A percentile compares a stretch with the other conserved stretches of the same genome.
These are phyloP conservation scores for Schizophyllum commune DNA, from an alignment of 1,284 basidiomycete species.

Conservation along the genomic window DNA sequence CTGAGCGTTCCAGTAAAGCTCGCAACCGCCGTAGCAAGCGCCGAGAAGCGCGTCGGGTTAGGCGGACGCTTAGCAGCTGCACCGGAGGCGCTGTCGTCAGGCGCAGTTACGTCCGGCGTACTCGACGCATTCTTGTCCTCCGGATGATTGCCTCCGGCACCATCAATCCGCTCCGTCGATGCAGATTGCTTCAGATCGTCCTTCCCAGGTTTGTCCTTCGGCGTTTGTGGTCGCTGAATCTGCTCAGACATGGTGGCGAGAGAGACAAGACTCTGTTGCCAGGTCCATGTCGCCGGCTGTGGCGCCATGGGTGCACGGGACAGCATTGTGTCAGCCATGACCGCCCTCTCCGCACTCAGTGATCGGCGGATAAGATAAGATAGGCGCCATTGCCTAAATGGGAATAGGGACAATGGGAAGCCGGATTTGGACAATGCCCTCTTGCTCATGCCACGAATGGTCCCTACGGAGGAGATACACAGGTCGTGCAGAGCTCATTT, in stretches of 20 bases:
- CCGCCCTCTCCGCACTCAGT: background rate
- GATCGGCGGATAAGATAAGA: background rate
- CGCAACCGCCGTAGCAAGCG: background rate
- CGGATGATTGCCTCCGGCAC: background rate
- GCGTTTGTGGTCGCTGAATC: background rate
- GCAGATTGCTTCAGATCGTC: background rate
- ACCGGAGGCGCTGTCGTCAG: background rate
- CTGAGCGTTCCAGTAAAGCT: slow-evolving; percentile 18
- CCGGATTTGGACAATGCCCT: background rate
- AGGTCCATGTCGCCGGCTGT: background rate
- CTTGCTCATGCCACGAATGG: background rate
- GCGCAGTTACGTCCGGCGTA: background rate
- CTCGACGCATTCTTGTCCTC: background rate
- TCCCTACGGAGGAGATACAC: too few relatives aligned
- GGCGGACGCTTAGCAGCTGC: background rate
- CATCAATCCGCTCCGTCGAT: background rate
- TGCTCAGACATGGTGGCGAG: background rate
- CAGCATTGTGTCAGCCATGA: background rate
- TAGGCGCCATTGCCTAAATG: background rate
- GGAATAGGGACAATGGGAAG: background rate
- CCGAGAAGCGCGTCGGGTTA: background rate
- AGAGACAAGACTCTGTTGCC: background rate
- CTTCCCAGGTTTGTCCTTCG: background rate
- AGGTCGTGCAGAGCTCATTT: too few relatives aligned
- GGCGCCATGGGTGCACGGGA: background rate